Evolutionary conservation across 305 asterid species (phyloP), one percentile per base, ranked within the genome.

Genomic region (Fraxinus baroniana): DNA sequence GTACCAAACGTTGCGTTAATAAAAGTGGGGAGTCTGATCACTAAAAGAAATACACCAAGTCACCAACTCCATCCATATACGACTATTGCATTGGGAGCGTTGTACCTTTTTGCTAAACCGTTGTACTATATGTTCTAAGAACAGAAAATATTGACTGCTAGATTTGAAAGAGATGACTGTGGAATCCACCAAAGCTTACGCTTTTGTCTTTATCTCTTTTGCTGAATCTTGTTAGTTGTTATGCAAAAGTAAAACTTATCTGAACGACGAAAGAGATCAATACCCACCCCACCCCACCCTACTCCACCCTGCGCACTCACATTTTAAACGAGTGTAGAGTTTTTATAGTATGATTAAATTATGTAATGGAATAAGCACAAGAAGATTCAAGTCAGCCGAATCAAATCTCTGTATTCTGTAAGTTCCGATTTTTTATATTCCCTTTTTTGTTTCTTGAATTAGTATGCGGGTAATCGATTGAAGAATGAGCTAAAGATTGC

Each of bases 401-500:
- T 81, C 66, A 83, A 55, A 30, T 32, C 39, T 62, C 35, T 36
- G 82, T 83, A 79, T 77, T 78, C 20, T 76, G 74, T 66, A 4
- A 78, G 49, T 52, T 74, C 78, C 36, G 73, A 32, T 83, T 77
- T 76, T 76, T 64, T 9, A 20, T 20, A 52, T 26, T 20, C 17
- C 78, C 35, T 30, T 24, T 49, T 77, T 41, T 68, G 17, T 28
- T 68, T 68, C 39, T 28, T 13, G 74, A 26, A 68, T 68, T 17
- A 26, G 37, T 28, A 33, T 66, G 37, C 32, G 15, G 18, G 74
- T 28, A 26, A 68, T 68, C 78, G 77, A 77, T 49, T 71, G 80
- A 70, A 20, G 17, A 77, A 20, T 80, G 74, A 79, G 86, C 82
- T 87, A 73, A 87, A 86, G 82, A 82, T 82, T 81, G 84, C 26